Conservation (phyloP, 106 monocot species). For the Chionographis japonica region DNA sequence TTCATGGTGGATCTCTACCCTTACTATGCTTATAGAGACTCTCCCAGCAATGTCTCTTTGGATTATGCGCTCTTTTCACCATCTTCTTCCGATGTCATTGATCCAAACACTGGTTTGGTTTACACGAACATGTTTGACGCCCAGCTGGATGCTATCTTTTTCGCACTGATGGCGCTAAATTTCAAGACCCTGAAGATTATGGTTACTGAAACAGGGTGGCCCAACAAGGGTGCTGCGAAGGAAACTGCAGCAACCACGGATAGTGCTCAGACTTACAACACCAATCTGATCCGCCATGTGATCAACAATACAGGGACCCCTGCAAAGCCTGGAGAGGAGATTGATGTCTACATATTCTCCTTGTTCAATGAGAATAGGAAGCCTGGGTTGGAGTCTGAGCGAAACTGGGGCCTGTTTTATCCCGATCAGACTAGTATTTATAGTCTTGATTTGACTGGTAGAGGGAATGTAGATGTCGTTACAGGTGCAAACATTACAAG, state of each 20-base stretch:
- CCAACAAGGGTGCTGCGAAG: constrained; percentile 69
- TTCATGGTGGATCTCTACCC: constrained; percentile 98
- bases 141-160: constrained; percentile 81
- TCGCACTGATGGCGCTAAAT: constrained; percentile 73
- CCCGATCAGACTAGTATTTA: constrained; percentile 91
- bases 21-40: constrained; percentile 91
- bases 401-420: constrained; percentile 96
- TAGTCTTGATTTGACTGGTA: constrained; percentile 83
- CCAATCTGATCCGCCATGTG: constrained; percentile 83
- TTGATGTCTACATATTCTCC: constrained; percentile 87
- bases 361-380: constrained; percentile 97
- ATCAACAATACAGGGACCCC: constrained; percentile 91
- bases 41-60: constrained; percentile 66
- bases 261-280: constrained; percentile 91
- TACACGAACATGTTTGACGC: constrained; percentile 96
- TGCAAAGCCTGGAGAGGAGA: constrained; percentile 77
- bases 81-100: constrained; percentile 68
- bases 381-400: constrained; percentile 84
- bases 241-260: constrained; percentile 88
- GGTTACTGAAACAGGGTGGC: constrained; percentile 97
- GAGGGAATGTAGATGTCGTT: constrained; percentile 61
- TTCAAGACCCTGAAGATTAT: constrained; percentile 86
- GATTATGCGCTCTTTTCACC: constrained; percentile 73
- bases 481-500: constrained; percentile 81
- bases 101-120: constrained; percentile 94